These are phyloP conservation scores for Pythium sukuiense DNA, from an alignment of 352 stramenopile genomes.

Conservation along the genomic window DNA sequence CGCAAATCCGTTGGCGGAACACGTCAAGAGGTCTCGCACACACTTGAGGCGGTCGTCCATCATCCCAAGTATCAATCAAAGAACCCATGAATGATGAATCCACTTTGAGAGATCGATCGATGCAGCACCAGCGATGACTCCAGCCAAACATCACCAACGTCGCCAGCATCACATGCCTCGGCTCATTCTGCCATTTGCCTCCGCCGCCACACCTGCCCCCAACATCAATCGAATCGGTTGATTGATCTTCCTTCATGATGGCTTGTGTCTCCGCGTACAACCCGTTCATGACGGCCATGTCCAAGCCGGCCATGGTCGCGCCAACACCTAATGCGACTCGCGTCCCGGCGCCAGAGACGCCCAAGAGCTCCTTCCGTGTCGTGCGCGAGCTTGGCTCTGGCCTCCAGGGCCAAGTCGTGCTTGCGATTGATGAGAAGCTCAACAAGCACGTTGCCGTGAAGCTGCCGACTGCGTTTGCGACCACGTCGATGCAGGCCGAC, in stretches of 20 bases:
- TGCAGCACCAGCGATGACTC: neutral
- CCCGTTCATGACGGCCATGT: slow-evolving; percentile 5
- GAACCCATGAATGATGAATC: slow-evolving; percentile 1
- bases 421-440: slow-evolving; percentile 50
- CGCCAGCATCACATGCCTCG: neutral
- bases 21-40: neutral
- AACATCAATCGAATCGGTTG: neutral
- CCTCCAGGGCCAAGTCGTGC: slow-evolving; percentile 62
- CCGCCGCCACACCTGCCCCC: neutral
- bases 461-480: slow-evolving; percentile 48
- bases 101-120: neutral
- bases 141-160: neutral
- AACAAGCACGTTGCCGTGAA: slow-evolving; percentile 71
- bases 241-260: slow-evolving; percentile 8
- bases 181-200: slow-evolving; percentile 5
- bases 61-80: neutral
- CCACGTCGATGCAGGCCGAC: slow-evolving; percentile 25
- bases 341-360: neutral
- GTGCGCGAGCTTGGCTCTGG: slow-evolving; percentile 60
- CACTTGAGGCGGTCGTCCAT: slow-evolving; percentile 1
- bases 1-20: neutral
- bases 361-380: slow-evolving; percentile 44
- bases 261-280: slow-evolving; percentile 10
- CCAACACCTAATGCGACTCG: slow-evolving; percentile 2
- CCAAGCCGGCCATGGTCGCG: slow-evolving; percentile 3